Evolutionary conservation across 2,329 filamentous ascomycete genomes (phyloP), one percentile per base, ranked within the genome.

Genomic region (Mollisia scopiformis): DNA sequence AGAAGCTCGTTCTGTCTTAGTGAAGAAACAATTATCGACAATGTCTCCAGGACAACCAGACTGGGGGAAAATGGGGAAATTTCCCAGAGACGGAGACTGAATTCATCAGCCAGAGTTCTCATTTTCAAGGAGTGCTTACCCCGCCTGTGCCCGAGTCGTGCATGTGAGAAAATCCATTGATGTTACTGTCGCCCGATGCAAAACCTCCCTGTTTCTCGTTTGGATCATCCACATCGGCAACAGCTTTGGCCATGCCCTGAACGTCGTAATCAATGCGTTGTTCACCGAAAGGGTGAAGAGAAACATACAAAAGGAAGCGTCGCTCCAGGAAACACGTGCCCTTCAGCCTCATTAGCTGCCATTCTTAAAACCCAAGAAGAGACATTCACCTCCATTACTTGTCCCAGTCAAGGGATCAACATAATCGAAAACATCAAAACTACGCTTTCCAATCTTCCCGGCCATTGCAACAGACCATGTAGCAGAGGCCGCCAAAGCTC

Each of bases 51-150:
- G 79, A 64, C 89, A 92, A 41, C 79, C 78, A 3, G 82, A 76
- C 63, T 90, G 88, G 0, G 88, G 81, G 64, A 92, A 92, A 1
- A 92, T 77, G 0, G 90, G 87, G 56, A 92, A 92, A 69, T 91
- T 91, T 14, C 89, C 90, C 16, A 92, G 75, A 3, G 87, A 91
- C 0, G 88, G 84, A 1, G 75, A 56, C 69, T 71, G 27, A 1
- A 53, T 27, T 13, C 16, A 13, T 47, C 25, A 37, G 37, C 11
- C 30, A 56, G n/a, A 50, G 19, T 27, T 23, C 13, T 21, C 16
- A 13, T 23, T 23, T 16, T 28, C 39, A 25, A 33, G 14, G 31
- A 41, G 33, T 13, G 53, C 59, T 39, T 57, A 66, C 63, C 1
- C 78, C 79, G 13, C 79, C 79, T 0, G 79, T 80, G 6, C 79